Base-by-base conservation (phyloP, 192 early-diverging fungal genomes). In the Powellomyces hirtus region DNA sequence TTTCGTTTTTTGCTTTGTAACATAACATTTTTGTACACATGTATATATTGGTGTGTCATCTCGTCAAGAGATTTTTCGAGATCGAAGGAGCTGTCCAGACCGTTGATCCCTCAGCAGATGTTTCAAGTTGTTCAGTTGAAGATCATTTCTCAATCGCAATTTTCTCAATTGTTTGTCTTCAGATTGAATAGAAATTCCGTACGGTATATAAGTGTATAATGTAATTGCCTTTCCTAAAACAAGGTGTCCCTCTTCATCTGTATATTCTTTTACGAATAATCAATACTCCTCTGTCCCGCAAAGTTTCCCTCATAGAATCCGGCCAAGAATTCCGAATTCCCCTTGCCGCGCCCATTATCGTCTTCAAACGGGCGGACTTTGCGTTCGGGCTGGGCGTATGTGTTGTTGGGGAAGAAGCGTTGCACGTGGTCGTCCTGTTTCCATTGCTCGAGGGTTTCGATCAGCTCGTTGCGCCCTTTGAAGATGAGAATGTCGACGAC, bases 361-460 rank as follows among this genome's bases (percentile, higher is more conserved):
- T 93, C 90, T 66, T 92, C 73, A 75, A 90, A 91, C 38, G 84
- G 81, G 24, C 79, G 70, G n/a, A 90, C 82, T 73, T 93, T 84
- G 11, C 88, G 84, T 22, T 80, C 79, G 52, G 77, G 76, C 24
- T 79, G 75, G 62, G 89, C 90, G 56, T 72, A 72, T 30, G 62
- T 64, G 61, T 90, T 88, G 52, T 90, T 83, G 62, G 79, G 80
- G 86, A 95, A 95, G 83, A 92, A 95, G 67, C 87, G 86, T 79
- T 92, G 86, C 55, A 94, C 81, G 51, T 96, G 94, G 52, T 88
- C 89, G 65, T 85, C 84, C 79, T 93, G 89, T 82, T 97, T 97
- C 94, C 94, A 96, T 31, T 89, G 84, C 64, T 97, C 93, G 77
- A 92, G 75, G 5, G 92, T 94, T 81, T 97, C 94, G 59, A 92